These are phyloP conservation scores for Prunus yedoensis DNA, from an alignment of 331 rosid species.

Conservation along the genomic window DNA sequence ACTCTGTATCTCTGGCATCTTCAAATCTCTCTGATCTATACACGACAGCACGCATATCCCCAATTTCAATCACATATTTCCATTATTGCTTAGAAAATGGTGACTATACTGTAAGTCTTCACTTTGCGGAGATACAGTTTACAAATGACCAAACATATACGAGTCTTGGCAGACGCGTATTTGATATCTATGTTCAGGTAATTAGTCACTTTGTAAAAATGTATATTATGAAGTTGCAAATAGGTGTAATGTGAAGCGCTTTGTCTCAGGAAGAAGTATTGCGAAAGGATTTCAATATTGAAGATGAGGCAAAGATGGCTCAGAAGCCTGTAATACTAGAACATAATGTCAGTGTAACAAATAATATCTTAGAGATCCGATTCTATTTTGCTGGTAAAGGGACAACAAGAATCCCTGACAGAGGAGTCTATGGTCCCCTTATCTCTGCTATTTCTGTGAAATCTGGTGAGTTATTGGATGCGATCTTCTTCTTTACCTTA, in stretches of 20 bases:
- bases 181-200: conserved; percentile 89
- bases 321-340: conserved; percentile 39
- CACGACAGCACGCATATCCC: conserved; percentile 63
- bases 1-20: conserved; percentile 36
- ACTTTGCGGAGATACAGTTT: conserved; percentile 81
- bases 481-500: background rate
- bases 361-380: conserved; percentile 59
- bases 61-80: conserved; percentile 72
- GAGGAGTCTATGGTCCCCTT: conserved; percentile 88
- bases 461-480: conserved; percentile 55
- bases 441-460: conserved; percentile 77
- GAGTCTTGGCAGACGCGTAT: conserved; percentile 77
- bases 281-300: conserved; percentile 68
- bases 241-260: conserved; percentile 20
- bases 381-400: conserved; percentile 79
- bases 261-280: conserved; percentile 52
- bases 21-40: conserved; percentile 53
- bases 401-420: conserved; percentile 59
- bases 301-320: conserved; percentile 46
- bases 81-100: conserved; percentile 87
- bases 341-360: conserved; percentile 48
- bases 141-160: conserved; percentile 53
- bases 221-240: conserved; percentile 19
- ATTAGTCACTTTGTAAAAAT: background rate
- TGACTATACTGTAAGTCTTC: conserved; percentile 62